These are phyloP conservation scores for Parathielavia appendiculata DNA, from an alignment of 495 filamentous ascomycete genomes.

Conservation along the genomic window DNA sequence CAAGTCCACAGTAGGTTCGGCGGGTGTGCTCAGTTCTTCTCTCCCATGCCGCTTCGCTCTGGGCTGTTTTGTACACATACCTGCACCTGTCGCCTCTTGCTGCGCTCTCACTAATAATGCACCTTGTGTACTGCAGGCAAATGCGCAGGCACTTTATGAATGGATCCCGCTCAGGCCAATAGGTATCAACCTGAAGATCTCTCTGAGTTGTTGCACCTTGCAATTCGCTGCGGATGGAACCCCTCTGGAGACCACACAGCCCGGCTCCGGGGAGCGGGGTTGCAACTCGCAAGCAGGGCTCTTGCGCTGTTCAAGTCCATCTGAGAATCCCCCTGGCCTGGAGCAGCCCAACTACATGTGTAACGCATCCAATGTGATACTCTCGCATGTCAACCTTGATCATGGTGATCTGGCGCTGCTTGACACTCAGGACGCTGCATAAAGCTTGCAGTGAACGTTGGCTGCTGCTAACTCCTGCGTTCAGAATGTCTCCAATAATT, in stretches of 20 bases:
- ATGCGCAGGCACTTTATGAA: too few species aligned
- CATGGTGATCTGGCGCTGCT: background rate
- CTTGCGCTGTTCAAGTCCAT: background rate
- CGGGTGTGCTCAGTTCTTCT: background rate
- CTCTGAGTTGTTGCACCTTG: too few species aligned
- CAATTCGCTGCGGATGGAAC: too few species aligned
- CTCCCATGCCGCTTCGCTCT: conserved; percentile 7
- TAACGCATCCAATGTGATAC: too few species aligned
- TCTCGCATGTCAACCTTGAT: too few species aligned
- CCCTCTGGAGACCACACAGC: too few species aligned
- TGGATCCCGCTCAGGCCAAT: too few species aligned
- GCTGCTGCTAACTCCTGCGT: background rate
- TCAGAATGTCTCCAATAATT: background rate
- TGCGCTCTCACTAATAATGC: background rate
- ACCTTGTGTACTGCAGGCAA: background rate
- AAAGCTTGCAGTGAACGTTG: too few species aligned
- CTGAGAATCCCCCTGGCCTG: background rate
- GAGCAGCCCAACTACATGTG: background rate
- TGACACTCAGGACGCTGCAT: too few species aligned
- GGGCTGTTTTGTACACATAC: background rate
- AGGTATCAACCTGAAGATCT: too few species aligned
- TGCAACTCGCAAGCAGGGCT: conserved; percentile 7
- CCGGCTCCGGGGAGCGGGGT: conserved; percentile 17
- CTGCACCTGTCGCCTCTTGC: background rate
- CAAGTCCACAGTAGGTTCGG: background rate